Evolutionary conservation across 1,284 basidiomycete genomes (phyloP), one percentile per base, ranked within the genome.

Genomic region (Trichosporon asahii): DNA sequence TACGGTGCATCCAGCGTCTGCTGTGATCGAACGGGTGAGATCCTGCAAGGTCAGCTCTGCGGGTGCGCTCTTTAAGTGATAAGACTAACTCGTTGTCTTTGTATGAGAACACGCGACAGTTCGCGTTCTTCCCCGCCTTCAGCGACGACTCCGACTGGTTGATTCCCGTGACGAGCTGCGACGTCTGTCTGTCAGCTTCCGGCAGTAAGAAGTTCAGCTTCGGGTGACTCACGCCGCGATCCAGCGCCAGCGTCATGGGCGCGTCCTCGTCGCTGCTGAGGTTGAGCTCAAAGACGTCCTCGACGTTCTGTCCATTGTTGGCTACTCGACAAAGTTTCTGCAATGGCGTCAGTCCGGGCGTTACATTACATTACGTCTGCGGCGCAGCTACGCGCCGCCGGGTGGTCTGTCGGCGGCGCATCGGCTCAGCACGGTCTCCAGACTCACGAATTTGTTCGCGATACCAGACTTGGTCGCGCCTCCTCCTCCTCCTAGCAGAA

Each of bases 401-500:
- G 40, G 5, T 18, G 35, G 35, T 18, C 37, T 40, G 37, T 4
- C 40, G 6, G 40, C 40, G 40, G 40, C 40, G 25, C 5, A n/a
- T n/a, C 1, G 25, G 40, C 8, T 21, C 11, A 23, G 55, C 57
- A 31, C 35, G 55, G 12, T 40, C 15, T 14, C 15, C 31, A 33
- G 11, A 85, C 90, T 74, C 72, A 93, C 95, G 72, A 98, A 83
- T 82, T 94, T 94, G 85, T 98, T 98, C 85, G 93, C 93, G 73
- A 98, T 91, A 2, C 95, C 95, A 66, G 88, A 93, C 86, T 73
- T 89, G 86, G 73, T 82, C 85, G 85, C 88, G 23, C 95, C 95
- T 1, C 95, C 95, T 29, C 95, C 95, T 1, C 94, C 95, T 1
- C 94, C 95, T 3, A 96, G 85, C 14, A 95, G 85, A n/a, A 97